phyloP scores from a whole-genome alignment of 495 filamentous ascomycete genomes.

The Thozetella sp. region DNA sequence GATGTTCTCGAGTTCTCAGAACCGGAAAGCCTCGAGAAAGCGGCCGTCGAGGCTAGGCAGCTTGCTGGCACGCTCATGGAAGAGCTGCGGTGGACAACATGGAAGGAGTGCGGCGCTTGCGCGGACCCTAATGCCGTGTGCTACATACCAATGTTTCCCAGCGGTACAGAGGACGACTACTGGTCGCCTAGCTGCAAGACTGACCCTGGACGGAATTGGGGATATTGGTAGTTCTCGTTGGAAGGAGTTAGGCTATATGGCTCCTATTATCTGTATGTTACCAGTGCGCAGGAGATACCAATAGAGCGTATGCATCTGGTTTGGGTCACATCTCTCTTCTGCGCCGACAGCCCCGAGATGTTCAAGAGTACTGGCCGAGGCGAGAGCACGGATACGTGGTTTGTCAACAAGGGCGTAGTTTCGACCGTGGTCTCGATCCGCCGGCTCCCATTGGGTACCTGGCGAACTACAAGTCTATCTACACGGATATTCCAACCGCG shows the following conservation, averaged over 20 bases:
- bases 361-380: too few relatives aligned
- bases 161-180: background rate
- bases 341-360: too few relatives aligned
- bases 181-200: background rate
- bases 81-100: background rate
- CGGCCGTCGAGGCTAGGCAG: background rate
- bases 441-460: background rate
- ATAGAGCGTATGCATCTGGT: too few relatives aligned
- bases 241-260: background rate
- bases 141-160: background rate
- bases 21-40: background rate
- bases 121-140: background rate
- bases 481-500: background rate
- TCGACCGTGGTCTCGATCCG: too few relatives aligned
- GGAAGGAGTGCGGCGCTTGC: background rate
- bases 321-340: too few relatives aligned
- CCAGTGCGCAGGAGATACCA: too few relatives aligned
- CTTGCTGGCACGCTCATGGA: background rate
- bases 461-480: background rate
- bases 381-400: background rate
- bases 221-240: background rate
- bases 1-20: background rate
- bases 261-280: too few relatives aligned
- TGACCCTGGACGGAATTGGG: background rate
- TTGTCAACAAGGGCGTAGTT: background rate